Conservation (phyloP, 176 grass and related monocot genomes). For the Areca catechu region DNA sequence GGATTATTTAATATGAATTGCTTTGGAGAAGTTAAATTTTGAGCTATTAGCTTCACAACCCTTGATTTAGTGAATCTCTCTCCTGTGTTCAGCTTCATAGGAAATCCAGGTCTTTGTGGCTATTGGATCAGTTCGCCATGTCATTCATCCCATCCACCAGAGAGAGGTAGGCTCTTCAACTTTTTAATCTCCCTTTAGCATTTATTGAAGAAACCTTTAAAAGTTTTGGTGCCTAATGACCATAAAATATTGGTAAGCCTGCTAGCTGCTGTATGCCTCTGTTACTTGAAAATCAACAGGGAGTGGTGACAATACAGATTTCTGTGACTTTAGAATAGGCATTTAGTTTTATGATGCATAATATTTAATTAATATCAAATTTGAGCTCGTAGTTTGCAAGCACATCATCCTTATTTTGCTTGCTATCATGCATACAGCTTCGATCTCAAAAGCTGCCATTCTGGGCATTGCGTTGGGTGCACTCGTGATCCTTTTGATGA, state of each 20-base stretch:
- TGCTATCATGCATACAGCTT: conserved; percentile 22
- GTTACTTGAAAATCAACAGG: too few relatives aligned
- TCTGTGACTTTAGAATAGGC: too few relatives aligned
- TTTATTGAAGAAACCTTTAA: too few relatives aligned
- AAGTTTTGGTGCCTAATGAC: too few relatives aligned
- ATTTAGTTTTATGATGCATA: too few relatives aligned
- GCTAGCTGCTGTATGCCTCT: too few relatives aligned
- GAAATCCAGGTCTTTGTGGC: conserved; percentile 78
- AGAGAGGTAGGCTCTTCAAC: conserved; percentile 27
- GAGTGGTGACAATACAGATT: too few relatives aligned
- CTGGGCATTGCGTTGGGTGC: conserved; percentile 52
- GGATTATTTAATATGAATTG: too few relatives aligned
- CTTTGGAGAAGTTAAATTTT: not conserved
- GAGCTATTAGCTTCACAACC: not conserved
- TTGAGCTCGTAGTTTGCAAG: not conserved
- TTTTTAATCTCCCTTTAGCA: too few relatives aligned
- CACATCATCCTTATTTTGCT: not conserved
- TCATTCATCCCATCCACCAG: conserved; percentile 23
- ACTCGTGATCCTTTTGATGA: conserved; percentile 55
- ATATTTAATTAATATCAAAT: too few relatives aligned
- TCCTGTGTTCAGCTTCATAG: conserved; percentile 47
- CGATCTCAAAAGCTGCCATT: conserved; percentile 57
- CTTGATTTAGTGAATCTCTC: conserved; percentile 13
- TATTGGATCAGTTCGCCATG: conserved; percentile 65
- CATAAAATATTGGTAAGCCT: too few relatives aligned